These are phyloP conservation scores for Didymella glomerata DNA, from an alignment of 2,329 filamentous ascomycete genomes.

Conservation along the genomic window DNA sequence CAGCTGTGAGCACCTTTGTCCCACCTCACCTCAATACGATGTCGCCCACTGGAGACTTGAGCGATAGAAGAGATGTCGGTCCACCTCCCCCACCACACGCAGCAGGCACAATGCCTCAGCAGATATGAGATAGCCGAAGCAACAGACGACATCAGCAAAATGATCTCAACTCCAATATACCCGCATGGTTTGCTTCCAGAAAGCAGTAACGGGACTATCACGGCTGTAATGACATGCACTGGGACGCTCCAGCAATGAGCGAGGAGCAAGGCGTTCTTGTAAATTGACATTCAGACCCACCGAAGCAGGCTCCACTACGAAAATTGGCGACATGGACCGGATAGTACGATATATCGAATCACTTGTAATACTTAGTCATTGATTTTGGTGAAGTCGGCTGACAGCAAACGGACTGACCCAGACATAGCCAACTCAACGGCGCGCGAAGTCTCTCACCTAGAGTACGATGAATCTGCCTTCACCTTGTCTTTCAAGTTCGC, in stretches of 20 bases:
- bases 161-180: conserved; percentile 7
- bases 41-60: conserved; percentile 42
- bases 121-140: conserved; percentile 28
- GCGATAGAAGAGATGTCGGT: conserved; percentile 34
- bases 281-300: conserved; percentile 10
- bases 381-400: neutral
- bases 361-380: conserved; percentile 13
- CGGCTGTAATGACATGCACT: conserved; percentile 23
- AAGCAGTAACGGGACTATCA: conserved; percentile 14
- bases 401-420: neutral
- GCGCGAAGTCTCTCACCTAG: neutral
- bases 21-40: conserved; percentile 22
- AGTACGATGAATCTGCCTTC: neutral
- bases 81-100: conserved; percentile 44
- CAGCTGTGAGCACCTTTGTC: conserved; percentile 23
- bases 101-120: conserved; percentile 40
- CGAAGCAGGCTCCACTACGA: conserved; percentile 4
- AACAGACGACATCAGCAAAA: neutral
- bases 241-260: conserved; percentile 11
- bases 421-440: neutral
- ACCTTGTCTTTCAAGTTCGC: neutral
- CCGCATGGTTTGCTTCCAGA: conserved; percentile 9
- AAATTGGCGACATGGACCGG: neutral
- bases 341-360: conserved; percentile 17
- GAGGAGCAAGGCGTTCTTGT: conserved; percentile 23